Conservation (phyloP, 768 basidiomycete species). For the Boletus vermiculosoides region DNA sequence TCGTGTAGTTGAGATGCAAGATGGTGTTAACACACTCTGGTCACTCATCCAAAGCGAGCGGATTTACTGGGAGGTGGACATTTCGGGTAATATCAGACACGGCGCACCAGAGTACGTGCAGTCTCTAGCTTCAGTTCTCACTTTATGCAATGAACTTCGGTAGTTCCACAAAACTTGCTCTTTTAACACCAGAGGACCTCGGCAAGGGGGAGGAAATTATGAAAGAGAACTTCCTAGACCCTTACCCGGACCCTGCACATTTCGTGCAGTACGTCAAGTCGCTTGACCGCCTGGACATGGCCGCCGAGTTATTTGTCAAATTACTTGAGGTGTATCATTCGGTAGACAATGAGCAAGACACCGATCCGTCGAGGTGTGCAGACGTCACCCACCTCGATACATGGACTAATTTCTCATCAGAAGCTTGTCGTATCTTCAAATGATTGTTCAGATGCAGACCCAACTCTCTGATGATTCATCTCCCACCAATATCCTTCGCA, state of each 20-base stretch:
- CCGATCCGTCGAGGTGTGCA: constrained; percentile 25
- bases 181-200: constrained; percentile 55
- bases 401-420: constrained; percentile 35
- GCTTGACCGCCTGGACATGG: constrained; percentile 66
- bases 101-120: constrained; percentile 43
- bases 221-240: constrained; percentile 53
- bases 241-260: constrained; percentile 74
- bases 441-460: constrained; percentile 79
- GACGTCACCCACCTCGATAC: not conserved
- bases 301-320: constrained; percentile 70
- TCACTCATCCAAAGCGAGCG: constrained; percentile 51
- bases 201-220: constrained; percentile 38
- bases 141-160: constrained; percentile 4
- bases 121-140: not conserved
- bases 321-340: constrained; percentile 68
- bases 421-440: constrained; percentile 70
- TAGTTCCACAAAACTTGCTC: constrained; percentile 33
- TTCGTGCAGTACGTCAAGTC: constrained; percentile 65
- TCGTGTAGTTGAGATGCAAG: constrained; percentile 51
- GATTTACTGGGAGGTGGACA: constrained; percentile 54
- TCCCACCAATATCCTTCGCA: constrained; percentile 53
- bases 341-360: constrained; percentile 17
- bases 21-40: constrained; percentile 60
- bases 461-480: constrained; percentile 55
- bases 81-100: constrained; percentile 50